Conservation (phyloP, 129 eudicot genomes). For the Ambrosia artemisiifolia region DNA sequence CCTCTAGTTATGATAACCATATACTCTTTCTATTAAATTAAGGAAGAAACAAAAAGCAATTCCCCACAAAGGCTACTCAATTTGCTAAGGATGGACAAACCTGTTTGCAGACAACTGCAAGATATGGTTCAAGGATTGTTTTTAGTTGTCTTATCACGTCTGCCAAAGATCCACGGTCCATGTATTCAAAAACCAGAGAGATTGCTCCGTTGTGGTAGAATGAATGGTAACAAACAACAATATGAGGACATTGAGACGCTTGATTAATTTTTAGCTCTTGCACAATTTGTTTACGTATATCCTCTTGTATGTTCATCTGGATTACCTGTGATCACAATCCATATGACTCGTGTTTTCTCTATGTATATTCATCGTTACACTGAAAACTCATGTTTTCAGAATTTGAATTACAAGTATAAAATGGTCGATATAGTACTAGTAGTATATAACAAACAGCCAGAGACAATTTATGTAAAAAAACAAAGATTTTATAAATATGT, state of each 20-base stretch:
- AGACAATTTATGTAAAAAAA: no score
- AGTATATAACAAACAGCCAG: no score
- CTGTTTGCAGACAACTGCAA: constrained; percentile 97
- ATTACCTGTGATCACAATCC: constrained; percentile 57
- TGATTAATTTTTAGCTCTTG: constrained; percentile 97
- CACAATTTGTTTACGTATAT: constrained; percentile 91
- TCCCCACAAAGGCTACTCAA: background rate
- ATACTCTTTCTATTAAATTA: background rate
- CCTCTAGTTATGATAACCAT: background rate
- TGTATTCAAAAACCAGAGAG: constrained; percentile 88
- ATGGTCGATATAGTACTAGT: background rate
- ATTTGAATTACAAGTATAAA: background rate
- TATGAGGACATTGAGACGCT: constrained; percentile 82
- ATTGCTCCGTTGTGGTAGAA: constrained; percentile 93
- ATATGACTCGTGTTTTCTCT: background rate
- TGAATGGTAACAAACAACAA: constrained; percentile 93
- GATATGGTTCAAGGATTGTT: constrained; percentile 96
- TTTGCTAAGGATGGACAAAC: constrained; percentile 31
- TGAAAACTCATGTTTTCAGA: background rate
- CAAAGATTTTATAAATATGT: no score
- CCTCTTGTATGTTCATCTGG: constrained; percentile 99
- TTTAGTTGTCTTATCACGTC: constrained; percentile 90
- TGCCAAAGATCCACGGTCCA: constrained; percentile 95
- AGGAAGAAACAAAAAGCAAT: no score
- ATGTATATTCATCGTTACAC: background rate